Conservation (phyloP, 139 green algal species). For the Asterochloris sp. region DNA sequence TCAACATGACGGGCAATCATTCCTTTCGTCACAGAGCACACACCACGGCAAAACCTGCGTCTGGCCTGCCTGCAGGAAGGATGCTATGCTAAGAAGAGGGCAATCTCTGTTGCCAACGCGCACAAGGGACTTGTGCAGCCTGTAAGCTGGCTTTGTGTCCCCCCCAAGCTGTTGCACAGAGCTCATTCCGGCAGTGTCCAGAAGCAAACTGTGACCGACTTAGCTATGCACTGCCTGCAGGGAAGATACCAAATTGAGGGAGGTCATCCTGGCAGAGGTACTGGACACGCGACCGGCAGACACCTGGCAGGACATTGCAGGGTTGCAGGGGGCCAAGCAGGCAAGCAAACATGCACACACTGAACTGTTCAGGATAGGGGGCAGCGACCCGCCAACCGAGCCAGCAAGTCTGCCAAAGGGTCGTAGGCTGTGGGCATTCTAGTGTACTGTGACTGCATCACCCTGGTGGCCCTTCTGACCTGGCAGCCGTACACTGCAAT, state of each 20-base stretch:
- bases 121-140: too few relatives aligned
- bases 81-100: too few relatives aligned
- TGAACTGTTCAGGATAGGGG: background rate
- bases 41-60: too few relatives aligned
- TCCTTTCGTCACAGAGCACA: too few relatives aligned
- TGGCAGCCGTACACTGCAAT: background rate
- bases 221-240: slow-evolving; percentile 1
- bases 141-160: too few relatives aligned
- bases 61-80: too few relatives aligned
- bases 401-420: background rate
- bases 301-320: slow-evolving; percentile 69
- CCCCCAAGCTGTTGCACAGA: too few relatives aligned
- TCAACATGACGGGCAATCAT: too few relatives aligned
- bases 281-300: slow-evolving; percentile 52
- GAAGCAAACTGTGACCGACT: background rate
- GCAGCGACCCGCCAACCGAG: background rate
- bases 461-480: background rate
- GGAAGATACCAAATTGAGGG: slow-evolving; percentile 37
- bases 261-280: slow-evolving; percentile 59
- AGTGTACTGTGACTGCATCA: background rate
- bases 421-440: background rate
- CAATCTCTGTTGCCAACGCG: too few relatives aligned
- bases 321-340: slow-evolving; percentile 63
- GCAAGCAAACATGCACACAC: background rate
- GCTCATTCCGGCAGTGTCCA: too few relatives aligned